Evolutionary conservation across 2,329 filamentous ascomycete species (phyloP).

Genomic region (Colletotrichum ledebouriae): DNA sequence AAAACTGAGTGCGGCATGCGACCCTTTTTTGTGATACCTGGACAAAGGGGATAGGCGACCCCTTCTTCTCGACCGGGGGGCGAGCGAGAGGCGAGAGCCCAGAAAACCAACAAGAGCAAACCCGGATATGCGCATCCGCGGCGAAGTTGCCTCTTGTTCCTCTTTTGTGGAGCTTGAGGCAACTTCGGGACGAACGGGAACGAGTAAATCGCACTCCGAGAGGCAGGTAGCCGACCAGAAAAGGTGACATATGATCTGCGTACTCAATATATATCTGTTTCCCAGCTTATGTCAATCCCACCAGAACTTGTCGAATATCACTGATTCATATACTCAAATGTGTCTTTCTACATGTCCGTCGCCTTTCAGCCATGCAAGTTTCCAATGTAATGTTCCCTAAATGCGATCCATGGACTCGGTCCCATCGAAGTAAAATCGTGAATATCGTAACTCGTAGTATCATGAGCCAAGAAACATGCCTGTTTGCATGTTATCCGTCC

Average conservation of each 20-base stretch:
- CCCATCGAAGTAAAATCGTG: too few relatives aligned
- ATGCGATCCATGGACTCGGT: too few relatives aligned
- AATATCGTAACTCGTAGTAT: too few relatives aligned
- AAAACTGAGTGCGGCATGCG: background rate
- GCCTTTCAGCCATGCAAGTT: too few relatives aligned
- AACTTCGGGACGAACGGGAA: slow-evolving; percentile 4
- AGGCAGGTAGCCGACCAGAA: background rate
- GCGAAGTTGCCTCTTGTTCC: background rate
- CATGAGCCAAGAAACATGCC: too few relatives aligned
- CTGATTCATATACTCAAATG: too few relatives aligned
- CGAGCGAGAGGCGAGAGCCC: background rate
- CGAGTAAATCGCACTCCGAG: background rate
- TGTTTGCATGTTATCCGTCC: too few relatives aligned
- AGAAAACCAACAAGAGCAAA: slow-evolving; percentile 2
- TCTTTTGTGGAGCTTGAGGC: background rate
- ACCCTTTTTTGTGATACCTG: background rate
- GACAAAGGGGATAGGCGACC: background rate
- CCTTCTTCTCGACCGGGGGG: background rate
- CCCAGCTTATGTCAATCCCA: too few relatives aligned
- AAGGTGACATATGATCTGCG: background rate
- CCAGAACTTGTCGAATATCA: background rate
- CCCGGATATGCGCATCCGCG: slow-evolving; percentile 8
- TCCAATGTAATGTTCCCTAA: too few relatives aligned
- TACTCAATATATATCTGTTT: background rate
- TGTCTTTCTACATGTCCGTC: too few relatives aligned